Percentiles rank a stretch among this genome's conserved stretches.
Evolutionary conservation across 2,329 filamentous ascomycete species (phyloP).

Genomic region (Botryotinia globosa): DNA sequence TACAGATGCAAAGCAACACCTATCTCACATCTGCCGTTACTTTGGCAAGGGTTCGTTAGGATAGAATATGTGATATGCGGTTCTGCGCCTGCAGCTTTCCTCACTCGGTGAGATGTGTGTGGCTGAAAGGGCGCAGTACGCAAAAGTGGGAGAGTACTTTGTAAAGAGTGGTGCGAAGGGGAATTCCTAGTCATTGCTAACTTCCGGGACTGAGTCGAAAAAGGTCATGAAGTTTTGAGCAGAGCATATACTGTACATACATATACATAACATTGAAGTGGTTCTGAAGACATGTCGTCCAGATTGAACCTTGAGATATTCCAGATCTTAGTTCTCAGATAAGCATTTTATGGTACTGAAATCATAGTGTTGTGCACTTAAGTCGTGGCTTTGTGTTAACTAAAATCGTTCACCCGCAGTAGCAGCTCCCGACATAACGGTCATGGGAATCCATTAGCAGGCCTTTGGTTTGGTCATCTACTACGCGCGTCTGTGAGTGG

Average conservation of each 20-base stretch:
- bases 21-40: slow-evolving; percentile 8
- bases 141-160: slow-evolving; percentile 19
- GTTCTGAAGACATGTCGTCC: slow-evolving; percentile 15
- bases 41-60: slow-evolving; percentile 1
- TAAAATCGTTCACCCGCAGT: slow-evolving; percentile 23
- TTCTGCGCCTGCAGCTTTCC: slow-evolving; percentile 18
- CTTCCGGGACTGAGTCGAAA: not conserved
- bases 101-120: slow-evolving; percentile 22
- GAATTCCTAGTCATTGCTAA: not conserved
- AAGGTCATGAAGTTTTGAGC: not conserved
- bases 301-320: slow-evolving; percentile 16
- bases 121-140: slow-evolving; percentile 14
- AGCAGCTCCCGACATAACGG: slow-evolving; percentile 22
- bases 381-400: slow-evolving; percentile 18
- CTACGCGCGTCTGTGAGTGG: slow-evolving; percentile 13
- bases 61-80: slow-evolving; percentile 19
- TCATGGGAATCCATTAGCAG: slow-evolving; percentile 22
- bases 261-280: not conserved
- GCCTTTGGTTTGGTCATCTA: slow-evolving; percentile 3
- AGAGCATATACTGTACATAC: too few relatives aligned
- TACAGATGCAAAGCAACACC: slow-evolving; percentile 14
- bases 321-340: slow-evolving; percentile 21
- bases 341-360: slow-evolving; percentile 18
- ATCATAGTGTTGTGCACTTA: slow-evolving; percentile 17
- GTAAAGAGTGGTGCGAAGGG: not conserved